A percentile compares a stretch with the other conserved stretches of the same genome.
Evolutionary conservation across 202 grass and related monocot species (phyloP).

Genomic region (Eragrostis tef): DNA sequence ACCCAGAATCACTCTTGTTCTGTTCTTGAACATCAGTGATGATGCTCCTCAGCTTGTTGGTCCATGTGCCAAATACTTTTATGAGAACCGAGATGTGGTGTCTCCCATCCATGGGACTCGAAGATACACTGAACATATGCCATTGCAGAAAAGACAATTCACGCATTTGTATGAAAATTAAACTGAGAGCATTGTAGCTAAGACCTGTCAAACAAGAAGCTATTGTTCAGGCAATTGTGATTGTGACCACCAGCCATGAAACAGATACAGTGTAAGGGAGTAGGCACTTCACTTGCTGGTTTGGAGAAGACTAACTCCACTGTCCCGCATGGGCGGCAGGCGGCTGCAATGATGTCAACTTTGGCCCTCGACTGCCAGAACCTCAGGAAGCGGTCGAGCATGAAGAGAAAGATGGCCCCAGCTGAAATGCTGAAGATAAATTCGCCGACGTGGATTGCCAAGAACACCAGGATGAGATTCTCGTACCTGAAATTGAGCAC

Average conservation of each 20-base stretch:
- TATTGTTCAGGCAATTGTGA: constrained; percentile 1
- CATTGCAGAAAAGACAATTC: constrained; percentile 88
- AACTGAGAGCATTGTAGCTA: constrained; percentile 83
- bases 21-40: constrained; percentile 62
- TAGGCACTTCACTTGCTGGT: constrained; percentile 66
- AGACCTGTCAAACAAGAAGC: constrained; percentile 60
- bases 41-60: constrained; percentile 62
- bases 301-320: constrained; percentile 87
- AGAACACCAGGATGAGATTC: constrained; percentile 98
- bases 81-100: constrained; percentile 88
- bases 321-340: constrained; percentile 73
- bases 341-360: constrained; percentile 82
- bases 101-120: constrained; percentile 89
- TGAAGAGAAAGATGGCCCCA: constrained; percentile 83
- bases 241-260: constrained; percentile 8
- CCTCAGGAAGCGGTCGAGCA: constrained; percentile 84
- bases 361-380: constrained; percentile 86
- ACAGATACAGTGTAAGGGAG: background rate
- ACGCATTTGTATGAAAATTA: constrained; percentile 85
- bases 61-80: constrained; percentile 91
- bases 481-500: constrained; percentile 75
- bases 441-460: constrained; percentile 80
- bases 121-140: constrained; percentile 97
- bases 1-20: constrained; percentile 34
- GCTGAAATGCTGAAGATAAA: constrained; percentile 78